Percentiles rank a stretch among this genome's conserved stretches.
Evolutionary conservation across 345 rosid genomes (phyloP).

Genomic region (Microcos paniculata): DNA sequence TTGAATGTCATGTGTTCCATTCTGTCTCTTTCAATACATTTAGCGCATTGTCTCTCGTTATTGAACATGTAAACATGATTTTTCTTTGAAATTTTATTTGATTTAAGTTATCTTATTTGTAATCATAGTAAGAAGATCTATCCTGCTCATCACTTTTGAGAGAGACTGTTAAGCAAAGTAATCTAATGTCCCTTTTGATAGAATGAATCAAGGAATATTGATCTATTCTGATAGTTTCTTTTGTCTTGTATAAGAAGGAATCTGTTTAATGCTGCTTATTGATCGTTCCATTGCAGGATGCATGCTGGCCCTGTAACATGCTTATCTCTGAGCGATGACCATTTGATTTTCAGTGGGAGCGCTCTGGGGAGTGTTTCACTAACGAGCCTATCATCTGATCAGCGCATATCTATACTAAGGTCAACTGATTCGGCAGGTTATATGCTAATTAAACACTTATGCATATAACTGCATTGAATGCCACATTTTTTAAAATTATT

Average conservation of each 20-base stretch:
- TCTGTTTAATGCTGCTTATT: neutral
- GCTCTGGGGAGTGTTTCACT: constrained; percentile 70
- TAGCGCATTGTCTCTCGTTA: neutral
- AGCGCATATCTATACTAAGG: constrained; percentile 61
- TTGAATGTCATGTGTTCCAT: neutral
- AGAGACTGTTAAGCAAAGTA: no score
- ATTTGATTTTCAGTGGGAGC: constrained; percentile 68
- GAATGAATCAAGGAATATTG: no score
- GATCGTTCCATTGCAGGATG: constrained; percentile 51
- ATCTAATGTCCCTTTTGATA: no score
- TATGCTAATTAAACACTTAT: constrained; percentile 11
- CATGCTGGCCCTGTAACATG: constrained; percentile 69
- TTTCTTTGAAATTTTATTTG: no score
- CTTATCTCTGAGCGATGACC: constrained; percentile 67
- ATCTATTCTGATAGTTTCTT: neutral
- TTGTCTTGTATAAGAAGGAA: neutral
- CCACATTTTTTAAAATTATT: neutral
- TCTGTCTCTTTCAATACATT: neutral
- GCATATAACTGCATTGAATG: neutral
- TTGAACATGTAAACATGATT: no score
- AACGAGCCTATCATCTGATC: constrained; percentile 62
- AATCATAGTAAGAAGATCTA: no score
- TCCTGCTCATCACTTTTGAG: no score
- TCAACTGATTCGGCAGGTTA: constrained; percentile 62
- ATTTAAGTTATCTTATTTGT: neutral